phyloP scores from a whole-genome alignment of 768 basidiomycete genomes.

The Psilocybe tampanensis region DNA sequence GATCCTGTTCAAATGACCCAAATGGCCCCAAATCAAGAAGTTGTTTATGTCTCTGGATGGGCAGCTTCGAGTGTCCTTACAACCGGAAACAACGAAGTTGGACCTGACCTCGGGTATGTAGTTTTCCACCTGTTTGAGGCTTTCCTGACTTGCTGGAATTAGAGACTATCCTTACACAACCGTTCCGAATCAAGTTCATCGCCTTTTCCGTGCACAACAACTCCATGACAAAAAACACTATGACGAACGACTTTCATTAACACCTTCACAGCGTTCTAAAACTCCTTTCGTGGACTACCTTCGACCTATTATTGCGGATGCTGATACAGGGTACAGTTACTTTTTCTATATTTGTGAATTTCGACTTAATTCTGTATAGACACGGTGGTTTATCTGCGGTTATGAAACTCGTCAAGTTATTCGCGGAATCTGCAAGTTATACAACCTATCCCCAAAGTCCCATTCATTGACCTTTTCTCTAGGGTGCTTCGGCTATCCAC shows the following conservation, averaged over 20 bases:
- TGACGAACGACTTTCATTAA: slow-evolving; percentile 75
- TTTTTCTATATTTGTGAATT: slow-evolving; percentile 1
- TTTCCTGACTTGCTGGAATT: neutral
- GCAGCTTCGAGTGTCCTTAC: slow-evolving; percentile 85
- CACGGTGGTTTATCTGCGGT: slow-evolving; percentile 93
- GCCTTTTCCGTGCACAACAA: slow-evolving; percentile 89
- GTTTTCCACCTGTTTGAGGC: neutral
- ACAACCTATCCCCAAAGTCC: neutral
- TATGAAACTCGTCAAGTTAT: slow-evolving; percentile 92
- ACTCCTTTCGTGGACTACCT: slow-evolving; percentile 87
- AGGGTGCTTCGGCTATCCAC: slow-evolving; percentile 90
- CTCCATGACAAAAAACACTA: slow-evolving; percentile 93
- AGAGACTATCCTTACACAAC: slow-evolving; percentile 97
- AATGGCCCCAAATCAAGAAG: slow-evolving; percentile 85
- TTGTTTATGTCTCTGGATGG: slow-evolving; percentile 94
- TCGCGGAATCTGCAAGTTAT: slow-evolving; percentile 80
- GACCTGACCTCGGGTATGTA: slow-evolving; percentile 87
- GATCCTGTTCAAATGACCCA: slow-evolving; percentile 96
- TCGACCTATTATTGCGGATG: slow-evolving; percentile 92
- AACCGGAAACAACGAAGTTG: slow-evolving; percentile 89
- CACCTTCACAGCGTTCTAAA: slow-evolving; percentile 63
- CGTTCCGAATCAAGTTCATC: slow-evolving; percentile 93
- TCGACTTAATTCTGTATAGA: slow-evolving; percentile 40
- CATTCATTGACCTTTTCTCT: neutral
- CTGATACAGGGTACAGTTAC: slow-evolving; percentile 80